Percentiles rank a stretch among this genome's conserved stretches.
phyloP scores from a whole-genome alignment of 306 rosid species.

The apple (Malus domestica) region DNA sequence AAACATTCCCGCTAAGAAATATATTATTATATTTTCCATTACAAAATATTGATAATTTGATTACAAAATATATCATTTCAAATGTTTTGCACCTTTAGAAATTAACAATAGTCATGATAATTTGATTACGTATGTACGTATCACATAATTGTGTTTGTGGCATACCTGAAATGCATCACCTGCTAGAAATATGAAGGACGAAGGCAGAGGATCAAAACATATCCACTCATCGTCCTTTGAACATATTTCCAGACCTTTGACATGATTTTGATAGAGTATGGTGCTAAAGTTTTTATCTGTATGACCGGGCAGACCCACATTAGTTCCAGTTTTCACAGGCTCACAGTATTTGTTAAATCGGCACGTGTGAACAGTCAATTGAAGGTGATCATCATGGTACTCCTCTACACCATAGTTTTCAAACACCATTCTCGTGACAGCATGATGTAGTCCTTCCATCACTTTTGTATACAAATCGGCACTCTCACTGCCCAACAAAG shows the following conservation, averaged over 20 bases:
- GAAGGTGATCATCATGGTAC: background rate
- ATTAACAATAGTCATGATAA: background rate
- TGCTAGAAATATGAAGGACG: background rate
- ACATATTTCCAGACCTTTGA: background rate
- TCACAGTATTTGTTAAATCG: background rate
- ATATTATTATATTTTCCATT: too few relatives aligned
- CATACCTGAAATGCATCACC: background rate
- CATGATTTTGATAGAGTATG: background rate
- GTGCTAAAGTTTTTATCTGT: background rate
- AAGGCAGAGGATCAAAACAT: background rate
- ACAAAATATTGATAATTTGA: background rate
- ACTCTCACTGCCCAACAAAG: background rate
- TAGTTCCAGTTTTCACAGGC: background rate
- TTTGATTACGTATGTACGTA: background rate
- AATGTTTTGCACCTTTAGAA: too few relatives aligned
- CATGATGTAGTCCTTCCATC: background rate
- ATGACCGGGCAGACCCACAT: background rate
- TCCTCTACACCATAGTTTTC: background rate
- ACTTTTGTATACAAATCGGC: background rate
- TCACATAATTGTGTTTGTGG: background rate
- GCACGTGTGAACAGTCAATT: background rate
- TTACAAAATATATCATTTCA: background rate
- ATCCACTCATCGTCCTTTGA: background rate
- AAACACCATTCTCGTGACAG: conserved; percentile 4
- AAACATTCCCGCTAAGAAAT: too few relatives aligned